Evolutionary conservation across 352 stramenopile genomes (phyloP).

Genomic region (Pythium apleroticum): DNA sequence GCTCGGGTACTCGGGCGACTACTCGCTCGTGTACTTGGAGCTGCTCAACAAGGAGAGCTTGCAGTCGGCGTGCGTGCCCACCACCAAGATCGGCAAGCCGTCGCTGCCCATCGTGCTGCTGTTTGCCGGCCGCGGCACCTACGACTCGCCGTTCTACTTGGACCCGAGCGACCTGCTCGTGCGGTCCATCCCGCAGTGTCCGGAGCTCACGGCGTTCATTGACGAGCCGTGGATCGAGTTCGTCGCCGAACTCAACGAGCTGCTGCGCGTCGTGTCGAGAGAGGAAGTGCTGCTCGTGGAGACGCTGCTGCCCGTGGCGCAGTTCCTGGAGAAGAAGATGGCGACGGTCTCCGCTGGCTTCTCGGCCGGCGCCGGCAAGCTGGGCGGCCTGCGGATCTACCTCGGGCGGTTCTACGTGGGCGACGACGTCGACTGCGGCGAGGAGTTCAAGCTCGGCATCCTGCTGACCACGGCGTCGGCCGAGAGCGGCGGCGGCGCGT

Average conservation of each 20-base stretch:
- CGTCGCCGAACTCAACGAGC: slow-evolving; percentile 75
- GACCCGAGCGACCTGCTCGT: slow-evolving; percentile 82
- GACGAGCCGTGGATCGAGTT: slow-evolving; percentile 86
- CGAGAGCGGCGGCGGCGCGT: neutral
- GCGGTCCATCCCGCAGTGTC: slow-evolving; percentile 73
- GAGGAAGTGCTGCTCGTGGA: slow-evolving; percentile 51
- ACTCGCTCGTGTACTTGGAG: slow-evolving; percentile 80
- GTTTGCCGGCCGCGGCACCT: slow-evolving; percentile 77
- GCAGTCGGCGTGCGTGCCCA: slow-evolving; percentile 67
- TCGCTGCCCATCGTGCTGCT: slow-evolving; percentile 70
- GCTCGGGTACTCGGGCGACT: slow-evolving; percentile 74
- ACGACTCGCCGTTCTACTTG: slow-evolving; percentile 77
- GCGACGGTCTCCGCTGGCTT: slow-evolving; percentile 35
- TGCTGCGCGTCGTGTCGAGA: slow-evolving; percentile 69
- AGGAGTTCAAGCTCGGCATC: slow-evolving; percentile 78
- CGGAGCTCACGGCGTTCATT: slow-evolving; percentile 82
- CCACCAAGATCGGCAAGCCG: slow-evolving; percentile 70
- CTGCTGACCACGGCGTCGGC: slow-evolving; percentile 49
- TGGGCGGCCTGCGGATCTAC: slow-evolving; percentile 71
- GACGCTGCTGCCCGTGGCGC: slow-evolving; percentile 59
- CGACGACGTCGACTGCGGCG: slow-evolving; percentile 59
- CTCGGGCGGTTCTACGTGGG: slow-evolving; percentile 75
- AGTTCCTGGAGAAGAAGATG: slow-evolving; percentile 64
- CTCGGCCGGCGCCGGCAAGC: slow-evolving; percentile 29
- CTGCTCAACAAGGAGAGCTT: slow-evolving; percentile 75